Conservation (phyloP, 352 stramenopile genomes). For the Globisporangium ultimum region DNA sequence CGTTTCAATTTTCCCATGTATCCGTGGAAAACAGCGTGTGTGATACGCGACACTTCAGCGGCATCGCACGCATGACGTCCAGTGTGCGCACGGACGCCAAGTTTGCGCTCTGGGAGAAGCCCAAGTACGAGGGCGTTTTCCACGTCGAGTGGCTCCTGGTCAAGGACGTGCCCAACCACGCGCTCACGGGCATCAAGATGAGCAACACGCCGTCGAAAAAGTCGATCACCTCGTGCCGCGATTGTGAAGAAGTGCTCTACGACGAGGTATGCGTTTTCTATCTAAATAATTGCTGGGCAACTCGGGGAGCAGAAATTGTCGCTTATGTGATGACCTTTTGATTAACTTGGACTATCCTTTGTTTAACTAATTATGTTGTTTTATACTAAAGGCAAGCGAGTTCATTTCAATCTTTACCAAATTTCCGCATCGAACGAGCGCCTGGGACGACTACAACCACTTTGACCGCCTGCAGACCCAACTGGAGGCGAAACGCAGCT, state of each 20-base stretch:
- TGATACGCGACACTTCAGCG: conserved; percentile 70
- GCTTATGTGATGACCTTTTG: too few relatives aligned
- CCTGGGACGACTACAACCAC: conserved; percentile 71
- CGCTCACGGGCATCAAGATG: conserved; percentile 76
- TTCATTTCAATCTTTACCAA: conserved; percentile 62
- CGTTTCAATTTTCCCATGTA: neutral
- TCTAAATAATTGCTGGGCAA: too few relatives aligned
- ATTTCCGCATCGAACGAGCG: conserved; percentile 54
- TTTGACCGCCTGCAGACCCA: conserved; percentile 55
- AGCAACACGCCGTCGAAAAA: conserved; percentile 78
- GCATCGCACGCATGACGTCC: conserved; percentile 79
- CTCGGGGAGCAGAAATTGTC: too few relatives aligned
- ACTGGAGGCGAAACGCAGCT: conserved; percentile 51
- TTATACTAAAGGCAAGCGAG: conserved; percentile 39
- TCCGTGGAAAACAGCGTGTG: conserved; percentile 44
- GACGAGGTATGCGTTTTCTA: conserved; percentile 42
- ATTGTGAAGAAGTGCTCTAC: conserved; percentile 76
- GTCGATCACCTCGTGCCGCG: conserved; percentile 72
- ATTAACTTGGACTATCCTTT: neutral
- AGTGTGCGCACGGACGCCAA: conserved; percentile 35
- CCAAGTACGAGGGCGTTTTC: conserved; percentile 81
- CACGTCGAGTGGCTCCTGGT: conserved; percentile 79
- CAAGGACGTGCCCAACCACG: conserved; percentile 81
- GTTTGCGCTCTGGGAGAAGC: conserved; percentile 80
- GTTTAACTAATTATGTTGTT: neutral